These are phyloP conservation scores for Kalanchoe fedtschenkoi DNA, from an alignment of 164 flowering plant species.

Conservation along the genomic window DNA sequence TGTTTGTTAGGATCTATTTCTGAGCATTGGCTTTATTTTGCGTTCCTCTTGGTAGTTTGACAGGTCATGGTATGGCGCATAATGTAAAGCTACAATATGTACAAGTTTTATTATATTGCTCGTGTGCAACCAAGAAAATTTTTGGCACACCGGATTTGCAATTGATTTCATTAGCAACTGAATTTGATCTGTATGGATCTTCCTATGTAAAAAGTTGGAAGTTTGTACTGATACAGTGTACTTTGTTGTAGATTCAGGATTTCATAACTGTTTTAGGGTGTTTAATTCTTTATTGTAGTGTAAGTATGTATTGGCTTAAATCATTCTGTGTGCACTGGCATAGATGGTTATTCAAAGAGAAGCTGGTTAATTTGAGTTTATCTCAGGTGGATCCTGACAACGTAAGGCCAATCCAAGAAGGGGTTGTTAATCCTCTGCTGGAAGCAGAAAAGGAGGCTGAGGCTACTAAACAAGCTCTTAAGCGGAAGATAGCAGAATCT, in stretches of 20 bases:
- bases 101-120: too few relatives aligned
- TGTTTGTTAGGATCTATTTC: not conserved
- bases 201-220: not conserved
- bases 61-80: not conserved
- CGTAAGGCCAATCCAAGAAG: conserved; percentile 58
- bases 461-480: conserved; percentile 90
- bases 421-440: conserved; percentile 45
- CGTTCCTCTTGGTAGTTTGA: too few relatives aligned
- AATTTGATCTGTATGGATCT: not conserved
- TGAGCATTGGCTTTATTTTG: not conserved
- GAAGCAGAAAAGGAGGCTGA: conserved; percentile 94
- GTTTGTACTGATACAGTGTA: not conserved
- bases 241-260: not conserved
- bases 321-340: not conserved
- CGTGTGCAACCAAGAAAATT: not conserved
- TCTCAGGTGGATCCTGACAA: conserved; percentile 87
- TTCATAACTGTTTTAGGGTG: not conserved
- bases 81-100: not conserved
- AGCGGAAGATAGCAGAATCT: conserved; percentile 84
- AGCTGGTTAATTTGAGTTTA: conserved; percentile 9
- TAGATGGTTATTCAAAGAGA: not conserved
- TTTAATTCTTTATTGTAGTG: not conserved
- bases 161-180: not conserved
- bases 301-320: too few relatives aligned
- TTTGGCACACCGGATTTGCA: not conserved